phyloP scores from a whole-genome alignment of 169 alveolate genomes.

The Hepatocystis sp. region DNA sequence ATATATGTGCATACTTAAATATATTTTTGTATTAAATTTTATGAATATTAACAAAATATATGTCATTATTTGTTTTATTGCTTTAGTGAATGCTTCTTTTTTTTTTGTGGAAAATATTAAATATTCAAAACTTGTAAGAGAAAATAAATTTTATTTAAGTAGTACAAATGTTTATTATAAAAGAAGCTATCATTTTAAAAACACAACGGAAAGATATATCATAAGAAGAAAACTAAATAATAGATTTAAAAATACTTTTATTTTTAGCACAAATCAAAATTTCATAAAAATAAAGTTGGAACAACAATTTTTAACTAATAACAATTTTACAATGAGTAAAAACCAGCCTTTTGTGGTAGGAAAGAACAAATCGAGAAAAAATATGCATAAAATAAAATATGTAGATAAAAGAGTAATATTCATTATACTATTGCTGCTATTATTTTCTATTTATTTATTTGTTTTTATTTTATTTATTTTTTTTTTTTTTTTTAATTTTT shows the following conservation, averaged over 20 bases:
- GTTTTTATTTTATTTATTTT: too few species aligned
- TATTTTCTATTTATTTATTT: background rate
- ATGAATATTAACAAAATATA: slow-evolving; percentile 18
- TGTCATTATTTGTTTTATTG: slow-evolving; percentile 17
- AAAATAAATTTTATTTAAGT: background rate
- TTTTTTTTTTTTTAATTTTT: background rate
- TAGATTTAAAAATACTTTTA: background rate
- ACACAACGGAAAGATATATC: background rate
- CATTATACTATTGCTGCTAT: too few species aligned
- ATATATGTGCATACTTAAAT: background rate
- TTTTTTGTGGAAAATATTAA: slow-evolving; percentile 8
- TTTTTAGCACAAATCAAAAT: slow-evolving; percentile 8
- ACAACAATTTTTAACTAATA: slow-evolving; percentile 28
- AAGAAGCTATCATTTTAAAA: slow-evolving; percentile 8
- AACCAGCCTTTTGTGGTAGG: slow-evolving; percentile 73
- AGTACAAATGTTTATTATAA: slow-evolving; percentile 45
- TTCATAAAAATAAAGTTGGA: slow-evolving; percentile 6
- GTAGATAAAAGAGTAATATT: too few species aligned
- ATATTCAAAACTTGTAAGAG: slow-evolving; percentile 10
- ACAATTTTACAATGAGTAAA: slow-evolving; percentile 28
- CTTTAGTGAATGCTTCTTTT: background rate
- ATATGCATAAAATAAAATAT: too few species aligned
- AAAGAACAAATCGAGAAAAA: background rate
- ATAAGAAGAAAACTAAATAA: slow-evolving; percentile 11
- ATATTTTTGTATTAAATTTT: too few species aligned